Evolutionary conservation across 805 yeast species (phyloP).

Genomic region (Wickerhamiella kazuoi): DNA sequence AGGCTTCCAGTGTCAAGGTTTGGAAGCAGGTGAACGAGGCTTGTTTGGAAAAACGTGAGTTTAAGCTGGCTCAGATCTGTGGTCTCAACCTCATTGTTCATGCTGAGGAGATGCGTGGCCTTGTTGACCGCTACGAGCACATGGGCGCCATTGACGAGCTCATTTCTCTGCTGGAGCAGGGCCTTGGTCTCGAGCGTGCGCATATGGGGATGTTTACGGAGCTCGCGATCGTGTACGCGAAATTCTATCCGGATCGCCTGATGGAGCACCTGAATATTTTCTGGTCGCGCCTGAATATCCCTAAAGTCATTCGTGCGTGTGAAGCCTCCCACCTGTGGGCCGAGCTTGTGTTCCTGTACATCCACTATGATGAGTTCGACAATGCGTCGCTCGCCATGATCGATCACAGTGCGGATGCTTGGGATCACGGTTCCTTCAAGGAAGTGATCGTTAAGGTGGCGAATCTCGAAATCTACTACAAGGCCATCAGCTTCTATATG

Average conservation of each 20-base stretch:
- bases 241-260: constrained; percentile 74
- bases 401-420: constrained; percentile 81
- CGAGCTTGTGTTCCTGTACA: constrained; percentile 85
- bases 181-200: constrained; percentile 91
- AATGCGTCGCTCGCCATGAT: constrained; percentile 94
- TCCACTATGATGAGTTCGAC: constrained; percentile 99
- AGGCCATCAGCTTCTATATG: constrained; percentile 89
- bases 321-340: constrained; percentile 93
- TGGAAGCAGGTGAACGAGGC: constrained; percentile 98
- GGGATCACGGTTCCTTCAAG: constrained; percentile 86
- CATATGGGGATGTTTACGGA: constrained; percentile 99
- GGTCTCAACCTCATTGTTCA: constrained; percentile 93
- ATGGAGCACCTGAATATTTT: constrained; percentile 93
- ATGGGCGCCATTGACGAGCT: constrained; percentile 85
- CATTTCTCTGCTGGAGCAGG: constrained; percentile 84
- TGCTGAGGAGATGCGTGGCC: constrained; percentile 88
- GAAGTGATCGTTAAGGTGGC: constrained; percentile 89
- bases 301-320: constrained; percentile 87
- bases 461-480: constrained; percentile 89
- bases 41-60: constrained; percentile 86
- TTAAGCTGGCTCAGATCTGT: constrained; percentile 94
- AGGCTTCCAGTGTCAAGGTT: constrained; percentile 80
- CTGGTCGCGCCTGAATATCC: constrained; percentile 97
- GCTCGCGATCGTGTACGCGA: constrained; percentile 75
- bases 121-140: constrained; percentile 72